phyloP scores from a whole-genome alignment of 2,329 filamentous ascomycete genomes.

The Ophiostoma angusticollis region DNA sequence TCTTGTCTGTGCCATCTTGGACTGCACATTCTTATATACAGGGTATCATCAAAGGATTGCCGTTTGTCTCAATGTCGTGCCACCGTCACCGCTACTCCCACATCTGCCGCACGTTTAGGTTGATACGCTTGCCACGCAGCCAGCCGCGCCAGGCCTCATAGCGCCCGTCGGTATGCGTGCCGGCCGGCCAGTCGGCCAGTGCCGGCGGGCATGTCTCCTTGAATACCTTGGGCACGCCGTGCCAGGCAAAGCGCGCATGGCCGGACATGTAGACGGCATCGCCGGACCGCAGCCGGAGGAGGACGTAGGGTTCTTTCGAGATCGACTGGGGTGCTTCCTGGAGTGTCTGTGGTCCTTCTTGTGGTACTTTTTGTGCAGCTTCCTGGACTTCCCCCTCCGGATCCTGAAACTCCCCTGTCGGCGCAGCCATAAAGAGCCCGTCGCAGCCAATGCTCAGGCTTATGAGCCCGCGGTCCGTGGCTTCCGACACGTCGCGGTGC shows the following conservation, averaged over 20 bases:
- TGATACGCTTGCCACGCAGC: slow-evolving; percentile 80
- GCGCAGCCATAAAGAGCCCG: slow-evolving; percentile 72
- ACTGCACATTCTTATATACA: too few species aligned
- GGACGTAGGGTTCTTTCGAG: slow-evolving; percentile 34
- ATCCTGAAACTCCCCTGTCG: slow-evolving; percentile 25
- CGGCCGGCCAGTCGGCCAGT: slow-evolving; percentile 60
- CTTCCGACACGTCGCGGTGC: slow-evolving; percentile 87
- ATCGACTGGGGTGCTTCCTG: background rate
- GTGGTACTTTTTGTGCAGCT: background rate
- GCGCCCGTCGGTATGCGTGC: slow-evolving; percentile 24
- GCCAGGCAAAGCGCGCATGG: slow-evolving; percentile 78
- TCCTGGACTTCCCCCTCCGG: too few species aligned
- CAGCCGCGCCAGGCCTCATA: slow-evolving; percentile 68
- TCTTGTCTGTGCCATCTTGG: too few species aligned
- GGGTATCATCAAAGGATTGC: too few species aligned
- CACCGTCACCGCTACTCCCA: too few species aligned
- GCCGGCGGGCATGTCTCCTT: slow-evolving; percentile 64
- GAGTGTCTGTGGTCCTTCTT: background rate
- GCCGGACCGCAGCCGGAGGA: slow-evolving; percentile 63
- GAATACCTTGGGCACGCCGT: slow-evolving; percentile 82
- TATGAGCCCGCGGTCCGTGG: slow-evolving; percentile 63
- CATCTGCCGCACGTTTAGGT: slow-evolving; percentile 90
- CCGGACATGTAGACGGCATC: slow-evolving; percentile 86
- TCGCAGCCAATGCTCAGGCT: slow-evolving; percentile 87
- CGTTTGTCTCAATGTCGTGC: too few species aligned